Conservation (phyloP, 192 early-diverging fungal species). For the Allomyces javanicus region DNA sequence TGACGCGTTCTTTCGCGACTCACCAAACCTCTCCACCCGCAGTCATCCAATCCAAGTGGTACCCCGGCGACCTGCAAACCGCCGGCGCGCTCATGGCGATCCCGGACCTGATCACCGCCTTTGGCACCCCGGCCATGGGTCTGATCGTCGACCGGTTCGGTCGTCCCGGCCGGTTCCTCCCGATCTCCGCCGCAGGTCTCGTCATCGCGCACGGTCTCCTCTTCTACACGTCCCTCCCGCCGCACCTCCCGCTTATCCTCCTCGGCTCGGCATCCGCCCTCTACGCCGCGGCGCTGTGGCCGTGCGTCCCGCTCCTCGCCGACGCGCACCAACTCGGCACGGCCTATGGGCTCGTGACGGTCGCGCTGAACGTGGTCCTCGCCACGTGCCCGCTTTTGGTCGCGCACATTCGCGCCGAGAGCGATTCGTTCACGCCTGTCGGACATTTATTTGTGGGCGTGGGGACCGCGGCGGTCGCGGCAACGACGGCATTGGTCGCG, state of each 20-base stretch:
- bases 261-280: constrained; percentile 34
- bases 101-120: constrained; percentile 3
- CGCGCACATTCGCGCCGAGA: constrained; percentile 21
- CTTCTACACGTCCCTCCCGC: constrained; percentile 20
- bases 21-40: neutral
- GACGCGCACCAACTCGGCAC: constrained; percentile 39
- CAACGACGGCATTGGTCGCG: neutral
- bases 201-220: constrained; percentile 22
- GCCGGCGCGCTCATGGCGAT: constrained; percentile 31
- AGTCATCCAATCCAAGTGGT: constrained; percentile 23
- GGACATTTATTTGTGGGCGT: neutral
- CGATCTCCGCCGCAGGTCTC: constrained; percentile 23
- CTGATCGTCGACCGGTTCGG: constrained; percentile 10
- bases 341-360: constrained; percentile 38
- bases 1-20: too few species aligned
- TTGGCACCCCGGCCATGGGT: neutral
- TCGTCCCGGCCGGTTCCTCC: constrained; percentile 21
- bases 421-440: neutral
- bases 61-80: constrained; percentile 21
- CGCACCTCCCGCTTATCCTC: constrained; percentile 22
- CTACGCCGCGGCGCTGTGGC: constrained; percentile 41
- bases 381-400: constrained; percentile 36
- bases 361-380: constrained; percentile 36
- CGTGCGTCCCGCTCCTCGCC: constrained; percentile 40
- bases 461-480: neutral